A percentile compares a stretch with the other conserved stretches of the same genome.
These are phyloP conservation scores for Xylaria scruposa DNA, from an alignment of 495 filamentous ascomycete species.

Conservation along the genomic window DNA sequence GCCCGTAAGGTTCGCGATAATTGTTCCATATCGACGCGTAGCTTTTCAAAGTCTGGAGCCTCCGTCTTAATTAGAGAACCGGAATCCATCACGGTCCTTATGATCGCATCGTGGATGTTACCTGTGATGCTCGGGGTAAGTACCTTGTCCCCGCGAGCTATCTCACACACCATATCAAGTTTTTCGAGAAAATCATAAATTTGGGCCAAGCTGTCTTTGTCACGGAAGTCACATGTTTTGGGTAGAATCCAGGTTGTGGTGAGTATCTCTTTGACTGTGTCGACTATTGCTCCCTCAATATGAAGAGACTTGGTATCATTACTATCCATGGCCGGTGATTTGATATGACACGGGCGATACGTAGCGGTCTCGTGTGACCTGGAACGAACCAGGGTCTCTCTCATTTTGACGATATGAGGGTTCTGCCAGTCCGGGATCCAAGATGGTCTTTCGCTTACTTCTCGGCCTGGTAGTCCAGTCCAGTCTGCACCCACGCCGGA, in stretches of 20 bases:
- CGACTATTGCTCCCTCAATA: background rate
- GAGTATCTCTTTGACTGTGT: background rate
- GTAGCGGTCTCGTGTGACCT: background rate
- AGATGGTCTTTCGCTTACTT: background rate
- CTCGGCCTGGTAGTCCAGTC: background rate
- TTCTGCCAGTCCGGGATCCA: background rate
- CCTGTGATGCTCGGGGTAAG: background rate
- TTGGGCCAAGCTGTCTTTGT: background rate
- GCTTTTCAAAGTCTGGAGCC: background rate
- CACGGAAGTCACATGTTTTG: background rate
- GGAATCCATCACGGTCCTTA: background rate
- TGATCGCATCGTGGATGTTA: background rate
- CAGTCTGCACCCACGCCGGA: background rate
- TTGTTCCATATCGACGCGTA: background rate
- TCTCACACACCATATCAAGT: background rate
- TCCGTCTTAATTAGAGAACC: background rate
- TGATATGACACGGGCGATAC: background rate
- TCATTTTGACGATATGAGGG: background rate
- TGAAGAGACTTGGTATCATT: background rate
- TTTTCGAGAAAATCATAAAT: background rate
- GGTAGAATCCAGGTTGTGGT: background rate
- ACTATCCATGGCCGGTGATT: background rate
- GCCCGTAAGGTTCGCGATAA: background rate
- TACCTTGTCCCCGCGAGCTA: background rate
- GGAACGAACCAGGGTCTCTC: background rate